Evolutionary conservation across 2,329 filamentous ascomycete species (phyloP), one percentile per base, ranked within the genome.

Genomic region (Venturia carpophila): DNA sequence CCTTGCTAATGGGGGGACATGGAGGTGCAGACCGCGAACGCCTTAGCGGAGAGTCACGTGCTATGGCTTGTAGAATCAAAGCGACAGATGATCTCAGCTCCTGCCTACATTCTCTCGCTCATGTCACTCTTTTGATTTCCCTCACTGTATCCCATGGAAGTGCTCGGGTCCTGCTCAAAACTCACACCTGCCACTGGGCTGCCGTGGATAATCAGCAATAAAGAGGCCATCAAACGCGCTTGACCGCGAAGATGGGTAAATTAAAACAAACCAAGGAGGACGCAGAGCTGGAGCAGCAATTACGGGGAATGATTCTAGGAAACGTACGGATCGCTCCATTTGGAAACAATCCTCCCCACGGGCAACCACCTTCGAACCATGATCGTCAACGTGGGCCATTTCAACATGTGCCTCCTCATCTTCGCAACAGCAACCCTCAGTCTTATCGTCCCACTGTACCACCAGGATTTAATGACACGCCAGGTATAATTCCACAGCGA

Each of bases 231-330:
- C 52, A 58, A 58, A 58, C 52, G 15, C 37, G 37, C 61, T 34
- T 27, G 11, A 64, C 6, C 30, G 41, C 21, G 27, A 62, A 43
- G 11, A 65, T 65, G 64, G 45, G 43, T 19, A 65, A 62, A 37
- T 19, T 21, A 43, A 62, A 60, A 42, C 55, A 42, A 27, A 39
- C 64, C 15, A 15, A 62, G 24, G 64, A 65, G 55, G 45, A 49
- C 6, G 42, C 30, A 17, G 60, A 49, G 27, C 75, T 87, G 9
- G 86, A 89, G 70, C 78, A 82, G 62, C 83, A 81, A 64, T 75
- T 89, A 47, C 82, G 84, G 58, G 79, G 77, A 66, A 80, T 89
- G 73, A 87, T 87, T 39, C 76, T 89, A 62, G 80, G 77, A 67
- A 84, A 84, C 71, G 75, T 77, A 61, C 74, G 73, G 30, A 71